Base-by-base conservation (phyloP, 345 rosid genomes). In the Trapa bicornis region DNA sequence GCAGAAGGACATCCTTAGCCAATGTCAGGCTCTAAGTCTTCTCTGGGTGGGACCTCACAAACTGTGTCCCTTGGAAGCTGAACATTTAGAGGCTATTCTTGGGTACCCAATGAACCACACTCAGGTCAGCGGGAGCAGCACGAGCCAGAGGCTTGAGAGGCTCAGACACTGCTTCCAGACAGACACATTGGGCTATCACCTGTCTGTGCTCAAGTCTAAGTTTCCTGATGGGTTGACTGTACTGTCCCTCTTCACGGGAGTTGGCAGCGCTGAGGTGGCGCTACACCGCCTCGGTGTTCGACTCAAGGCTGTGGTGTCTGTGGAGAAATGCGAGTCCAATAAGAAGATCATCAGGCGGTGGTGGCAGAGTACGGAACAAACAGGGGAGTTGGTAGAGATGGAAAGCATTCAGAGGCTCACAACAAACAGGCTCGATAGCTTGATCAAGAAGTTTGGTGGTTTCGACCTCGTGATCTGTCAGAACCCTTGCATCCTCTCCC, bases 21-120 rank as follows among this genome's bases (percentile, higher is more conserved):
- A 82, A 6, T 91, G 91, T 68, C 74, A 77, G 61, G 65, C 71
- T 65, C 78, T 75, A 47, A 86, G 84, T 76, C 95, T 91, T 45
- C 47, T 89, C 29, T 94, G 99, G 99, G 78, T 80, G 65, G 99
- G 95, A 58, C 82, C 65, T 2, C 39, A 77, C 76, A 85, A 80
- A 73, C 69, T 87, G 45, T 75, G 82, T 47, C 86, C 84, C 2
- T 45, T 82, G 0, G 85, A 86, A 56, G 89, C 95, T 67, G 88
- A 83, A 61, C 77, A 82, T 43, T 68, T 87, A 67, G 99, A 94
- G 75, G 64, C 69, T 67, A 81, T 91, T 53, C 83, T 94, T 65
- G 97, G 97, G 64, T 94, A 94, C 72, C 97, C 95, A 0, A 17
- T 70, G 42, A 78, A 85, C 75, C 88, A 91, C 84, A 85, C 96